Evolutionary conservation across 2,329 filamentous ascomycete genomes (phyloP), one percentile per base, ranked within the genome.

Genomic region (Diaporthe citri): DNA sequence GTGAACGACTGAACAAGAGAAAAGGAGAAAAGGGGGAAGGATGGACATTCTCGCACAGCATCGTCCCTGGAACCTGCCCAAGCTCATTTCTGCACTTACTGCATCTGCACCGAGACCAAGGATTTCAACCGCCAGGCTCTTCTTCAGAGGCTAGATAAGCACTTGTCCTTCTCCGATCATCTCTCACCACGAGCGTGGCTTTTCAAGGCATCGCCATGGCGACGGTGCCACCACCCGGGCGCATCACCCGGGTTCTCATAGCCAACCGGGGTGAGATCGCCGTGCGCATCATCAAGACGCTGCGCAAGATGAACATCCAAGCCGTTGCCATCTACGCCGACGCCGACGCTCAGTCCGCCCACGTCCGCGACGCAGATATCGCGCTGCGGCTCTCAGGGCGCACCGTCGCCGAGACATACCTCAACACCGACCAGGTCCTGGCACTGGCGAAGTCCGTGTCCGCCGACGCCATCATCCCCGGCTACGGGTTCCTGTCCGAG

Each of bases 231-330:
- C 0, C 59, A 12, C 31, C 59, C 8, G 31, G 10, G 17, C 43
- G 60, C 28, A 66, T 66, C 28, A 48, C 41, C 60, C 43, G 43
- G 4, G 60, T 48, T 2, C 41, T 66, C 1, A 48, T 66, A 7
- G 60, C 60, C 60, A 66, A 66, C 60, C 41, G 60, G 10, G 60
- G 60, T 6, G 60, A 66, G 20, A 48, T 66, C 25, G 60, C 60
- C 25, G 60, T 51, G 15, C 60, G 60, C 10, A 66, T 66, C 60
- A 66, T 51, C 9, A 10, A 15, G 13, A 66, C 60, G 43, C 43
- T 66, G 5, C 41, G 28, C 15, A 66, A 15, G 43, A 51, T 66
- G 28, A 34, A 48, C 0, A 66, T 66, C 43, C 10, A 66, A 15
- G 28, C 60, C 20, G 22, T 36, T 20, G 60, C 43, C 43, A 48